phyloP scores from a whole-genome alignment of 2,329 filamentous ascomycete species.

The Cadophora gregata region DNA sequence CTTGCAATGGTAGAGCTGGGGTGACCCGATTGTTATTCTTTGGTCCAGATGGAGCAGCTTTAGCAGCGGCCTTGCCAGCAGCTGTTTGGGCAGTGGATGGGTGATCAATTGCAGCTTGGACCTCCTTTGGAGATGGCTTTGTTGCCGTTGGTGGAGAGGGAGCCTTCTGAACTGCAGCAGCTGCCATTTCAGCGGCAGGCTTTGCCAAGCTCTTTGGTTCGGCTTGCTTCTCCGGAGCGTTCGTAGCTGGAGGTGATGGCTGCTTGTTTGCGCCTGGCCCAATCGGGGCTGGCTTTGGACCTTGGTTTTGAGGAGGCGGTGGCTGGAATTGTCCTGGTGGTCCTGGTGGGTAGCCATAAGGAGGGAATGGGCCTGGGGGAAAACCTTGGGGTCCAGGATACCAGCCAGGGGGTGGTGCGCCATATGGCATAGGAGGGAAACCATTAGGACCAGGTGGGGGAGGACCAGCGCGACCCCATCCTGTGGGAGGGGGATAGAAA shows the following conservation, averaged over 20 bases:
- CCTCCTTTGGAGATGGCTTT: constrained; percentile 65
- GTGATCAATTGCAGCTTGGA: constrained; percentile 53
- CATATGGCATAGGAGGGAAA: constrained; percentile 79
- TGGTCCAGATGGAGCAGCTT: constrained; percentile 16
- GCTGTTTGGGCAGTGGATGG: constrained; percentile 30
- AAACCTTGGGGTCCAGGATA: constrained; percentile 79
- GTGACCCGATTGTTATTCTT: constrained; percentile 58
- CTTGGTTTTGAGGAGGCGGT: constrained; percentile 44
- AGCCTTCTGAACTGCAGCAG: constrained; percentile 50
- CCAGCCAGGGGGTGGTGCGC: constrained; percentile 74
- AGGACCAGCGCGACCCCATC: constrained; percentile 61
- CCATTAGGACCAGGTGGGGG: constrained; percentile 65
- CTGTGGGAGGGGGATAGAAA: constrained; percentile 51
- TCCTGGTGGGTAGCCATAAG: constrained; percentile 62
- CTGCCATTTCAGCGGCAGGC: constrained; percentile 46
- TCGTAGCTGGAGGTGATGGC: constrained; percentile 53
- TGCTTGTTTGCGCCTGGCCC: constrained; percentile 57
- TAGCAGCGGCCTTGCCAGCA: constrained; percentile 21
- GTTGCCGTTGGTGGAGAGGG: constrained; percentile 71
- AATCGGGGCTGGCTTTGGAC: constrained; percentile 54
- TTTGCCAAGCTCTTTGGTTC: constrained; percentile 61
- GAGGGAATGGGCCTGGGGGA: constrained; percentile 62
- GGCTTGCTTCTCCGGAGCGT: constrained; percentile 50
- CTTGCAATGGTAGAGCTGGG: constrained; percentile 69
- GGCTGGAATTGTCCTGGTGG: constrained; percentile 67